Conservation (phyloP, 2,329 filamentous ascomycete species). For the Apiospora phragmitis region DNA sequence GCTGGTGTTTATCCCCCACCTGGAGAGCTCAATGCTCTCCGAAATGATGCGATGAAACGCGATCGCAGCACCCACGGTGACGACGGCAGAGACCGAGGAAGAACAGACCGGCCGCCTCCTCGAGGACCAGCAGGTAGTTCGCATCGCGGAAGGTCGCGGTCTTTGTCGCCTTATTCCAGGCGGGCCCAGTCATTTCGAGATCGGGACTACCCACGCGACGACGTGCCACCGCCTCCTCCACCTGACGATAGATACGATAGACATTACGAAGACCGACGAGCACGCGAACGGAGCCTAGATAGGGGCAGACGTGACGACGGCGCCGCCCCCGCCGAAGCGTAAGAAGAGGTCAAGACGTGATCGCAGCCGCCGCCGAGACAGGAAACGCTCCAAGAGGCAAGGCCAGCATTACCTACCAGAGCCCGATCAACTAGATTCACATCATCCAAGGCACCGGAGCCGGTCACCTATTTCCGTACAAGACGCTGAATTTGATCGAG, state of each 20-base stretch:
- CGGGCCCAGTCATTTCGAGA: conserved; percentile 24
- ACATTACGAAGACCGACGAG: conserved; percentile 34
- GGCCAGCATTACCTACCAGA: conserved; percentile 15
- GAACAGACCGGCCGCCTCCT: conserved; percentile 24
- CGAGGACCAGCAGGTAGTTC: conserved; percentile 20
- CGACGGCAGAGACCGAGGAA: conserved; percentile 34
- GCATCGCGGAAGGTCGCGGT: conserved; percentile 23
- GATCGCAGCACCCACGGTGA: conserved; percentile 36
- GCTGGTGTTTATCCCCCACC: conserved; percentile 3
- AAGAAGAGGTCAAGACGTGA: conserved; percentile 44
- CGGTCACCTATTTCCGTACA: conserved; percentile 26
- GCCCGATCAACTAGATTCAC: conserved; percentile 23
- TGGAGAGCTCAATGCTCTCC: conserved; percentile 20
- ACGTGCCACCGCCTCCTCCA: conserved; percentile 16
- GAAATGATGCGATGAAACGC: conserved; percentile 44
- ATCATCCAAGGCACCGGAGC: conserved; percentile 25
- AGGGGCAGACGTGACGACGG: conserved; percentile 37
- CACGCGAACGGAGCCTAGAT: conserved; percentile 39
- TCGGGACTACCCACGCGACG: conserved; percentile 25
- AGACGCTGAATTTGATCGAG: conserved; percentile 23
- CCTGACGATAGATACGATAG: conserved; percentile 34
- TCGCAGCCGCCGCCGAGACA: conserved; percentile 31
- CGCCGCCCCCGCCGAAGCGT: conserved; percentile 33
- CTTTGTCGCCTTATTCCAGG: conserved; percentile 25
- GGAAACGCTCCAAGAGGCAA: conserved; percentile 23